Evolutionary conservation across 176 grass and related monocot genomes (phyloP).

Genomic region (Saccharum officinarum): DNA sequence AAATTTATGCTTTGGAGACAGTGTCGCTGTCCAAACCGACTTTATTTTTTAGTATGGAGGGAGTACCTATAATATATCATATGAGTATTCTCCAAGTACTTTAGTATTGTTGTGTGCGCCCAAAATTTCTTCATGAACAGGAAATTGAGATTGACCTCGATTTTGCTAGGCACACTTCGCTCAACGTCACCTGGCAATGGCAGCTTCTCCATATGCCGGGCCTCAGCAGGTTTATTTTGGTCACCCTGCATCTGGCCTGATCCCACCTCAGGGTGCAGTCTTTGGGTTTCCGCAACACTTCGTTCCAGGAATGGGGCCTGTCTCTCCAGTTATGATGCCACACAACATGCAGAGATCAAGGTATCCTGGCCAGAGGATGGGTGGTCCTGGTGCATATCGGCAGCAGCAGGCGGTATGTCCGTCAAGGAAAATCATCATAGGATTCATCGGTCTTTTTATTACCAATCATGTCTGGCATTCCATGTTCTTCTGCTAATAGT

Average conservation of each 20-base stretch:
- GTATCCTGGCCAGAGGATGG: conserved; percentile 24
- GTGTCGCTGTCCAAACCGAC: too few species aligned
- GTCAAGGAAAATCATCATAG: neutral
- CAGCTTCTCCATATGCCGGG: neutral
- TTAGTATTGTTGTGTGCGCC: too few species aligned
- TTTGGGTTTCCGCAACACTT: conserved; percentile 40
- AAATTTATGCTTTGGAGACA: too few species aligned
- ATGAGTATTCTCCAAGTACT: too few species aligned
- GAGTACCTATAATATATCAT: too few species aligned
- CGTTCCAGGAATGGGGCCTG: neutral
- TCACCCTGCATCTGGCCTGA: conserved; percentile 10
- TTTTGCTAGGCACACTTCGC: conserved; percentile 46
- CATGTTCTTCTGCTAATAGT: neutral
- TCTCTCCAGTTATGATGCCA: conserved; percentile 4
- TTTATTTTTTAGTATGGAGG: too few species aligned
- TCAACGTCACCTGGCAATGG: conserved; percentile 11
- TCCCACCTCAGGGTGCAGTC: conserved; percentile 17
- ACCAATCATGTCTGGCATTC: neutral
- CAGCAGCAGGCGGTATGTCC: conserved; percentile 32
- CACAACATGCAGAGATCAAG: conserved; percentile 32
- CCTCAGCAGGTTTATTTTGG: conserved; percentile 31
- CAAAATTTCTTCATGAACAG: neutral
- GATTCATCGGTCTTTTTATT: neutral
- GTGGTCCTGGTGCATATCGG: neutral
- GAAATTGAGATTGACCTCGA: neutral